Base-by-base conservation (phyloP, 1,284 basidiomycete genomes). In the Bjerkandera adusta region DNA sequence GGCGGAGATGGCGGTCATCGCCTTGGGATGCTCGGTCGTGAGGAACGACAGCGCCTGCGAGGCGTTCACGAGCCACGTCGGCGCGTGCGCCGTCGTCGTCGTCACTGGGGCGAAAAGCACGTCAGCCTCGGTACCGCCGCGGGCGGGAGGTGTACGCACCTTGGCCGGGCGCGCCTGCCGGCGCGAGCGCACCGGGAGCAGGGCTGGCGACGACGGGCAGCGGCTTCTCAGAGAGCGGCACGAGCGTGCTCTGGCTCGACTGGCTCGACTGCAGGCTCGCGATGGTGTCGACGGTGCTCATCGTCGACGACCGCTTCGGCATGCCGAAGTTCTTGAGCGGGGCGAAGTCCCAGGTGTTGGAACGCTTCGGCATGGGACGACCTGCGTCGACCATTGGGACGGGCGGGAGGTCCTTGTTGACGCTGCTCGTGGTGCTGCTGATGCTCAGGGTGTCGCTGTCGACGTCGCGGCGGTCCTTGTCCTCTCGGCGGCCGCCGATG, bases 61-160 rank as follows among this genome's bases (percentile, higher is more conserved):
- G 3, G 85, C 86, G 56, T 87, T 86, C 45, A 89, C 59, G 21
- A 89, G 72, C 85, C 85, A 89, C 0, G 77, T 67, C 0, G 85
- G 85, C 4, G 80, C 85, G 49, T 84, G 76, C 8, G 77, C 71
- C 5, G 77, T 68, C 0, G 76, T 76, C 0, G 77, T 79, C 18
- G 76, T 70, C 22, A 65, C 70, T 75, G 51, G 1, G 18, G 41
- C 25, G 45, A 33, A 27, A 15, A 41, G 44, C 36, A 36, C 29
- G 15, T 39, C 33, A 32, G 13, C 22, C 45, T 49, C 25, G 38
- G 22, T 11, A 15, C 40, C 13, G 25, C 5, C 3, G 15, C 11
- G 37, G 25, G 26, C 12, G 24, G n/a, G 7, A 44, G 8, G 29
- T 5, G 11, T 33, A 53, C 67, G 43, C 39, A 69, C 66, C 58